These are phyloP conservation scores for Quercus ilex DNA, from an alignment of 306 rosid species.

Conservation along the genomic window DNA sequence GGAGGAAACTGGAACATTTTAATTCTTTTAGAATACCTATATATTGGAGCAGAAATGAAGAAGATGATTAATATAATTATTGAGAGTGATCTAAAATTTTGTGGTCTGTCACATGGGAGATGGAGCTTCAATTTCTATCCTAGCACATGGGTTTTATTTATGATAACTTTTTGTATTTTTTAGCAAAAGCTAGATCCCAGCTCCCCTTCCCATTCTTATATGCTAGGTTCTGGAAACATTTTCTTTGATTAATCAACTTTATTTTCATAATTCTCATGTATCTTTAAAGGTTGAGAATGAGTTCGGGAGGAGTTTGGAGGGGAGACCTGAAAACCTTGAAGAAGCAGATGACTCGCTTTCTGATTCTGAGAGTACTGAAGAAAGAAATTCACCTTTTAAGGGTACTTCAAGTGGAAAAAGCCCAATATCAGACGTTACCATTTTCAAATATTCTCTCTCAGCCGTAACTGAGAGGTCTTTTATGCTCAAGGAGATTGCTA, in stretches of 20 bases:
- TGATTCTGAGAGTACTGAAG: slow-evolving; percentile 66
- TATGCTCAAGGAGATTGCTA: slow-evolving; percentile 84
- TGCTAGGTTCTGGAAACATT: background rate
- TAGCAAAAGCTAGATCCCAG: background rate
- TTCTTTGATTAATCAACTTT: background rate
- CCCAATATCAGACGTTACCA: slow-evolving; percentile 62
- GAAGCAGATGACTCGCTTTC: slow-evolving; percentile 55
- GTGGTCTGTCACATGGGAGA: too few species aligned
- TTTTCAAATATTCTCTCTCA: slow-evolving; percentile 85
- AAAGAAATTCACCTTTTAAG: slow-evolving; percentile 46
- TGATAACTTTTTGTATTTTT: background rate
- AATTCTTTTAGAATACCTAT: too few species aligned
- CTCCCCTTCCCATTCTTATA: background rate
- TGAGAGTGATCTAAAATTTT: too few species aligned
- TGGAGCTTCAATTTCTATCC: too few species aligned
- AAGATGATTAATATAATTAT: too few species aligned
- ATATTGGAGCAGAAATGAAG: too few species aligned
- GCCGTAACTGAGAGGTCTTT: slow-evolving; percentile 72
- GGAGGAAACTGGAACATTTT: too few species aligned
- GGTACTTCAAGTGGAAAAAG: slow-evolving; percentile 42
- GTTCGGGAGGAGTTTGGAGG: slow-evolving; percentile 35
- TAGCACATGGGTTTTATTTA: too few species aligned
- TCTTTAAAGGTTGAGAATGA: slow-evolving; percentile 56
- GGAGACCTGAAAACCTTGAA: slow-evolving; percentile 41
- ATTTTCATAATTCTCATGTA: background rate